Base-by-base conservation (phyloP, 1,284 basidiomycete species). In the Marasmius fiardii region DNA sequence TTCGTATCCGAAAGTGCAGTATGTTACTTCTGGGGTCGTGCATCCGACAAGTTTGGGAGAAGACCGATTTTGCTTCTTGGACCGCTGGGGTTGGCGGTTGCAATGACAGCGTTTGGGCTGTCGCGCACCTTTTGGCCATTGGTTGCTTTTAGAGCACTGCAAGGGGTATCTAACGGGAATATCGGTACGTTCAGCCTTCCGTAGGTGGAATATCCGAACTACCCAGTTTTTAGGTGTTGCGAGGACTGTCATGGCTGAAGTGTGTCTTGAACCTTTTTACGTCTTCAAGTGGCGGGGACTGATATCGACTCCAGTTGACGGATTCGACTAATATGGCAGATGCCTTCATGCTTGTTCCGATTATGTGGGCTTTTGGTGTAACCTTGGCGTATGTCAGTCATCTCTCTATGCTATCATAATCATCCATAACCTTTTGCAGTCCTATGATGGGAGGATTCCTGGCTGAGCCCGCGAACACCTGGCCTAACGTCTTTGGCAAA, bases 271-370 rank as follows among this genome's bases (percentile, higher is more conserved):
- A 43, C 26, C 31, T 49, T 16, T 10, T 37, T 28, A n/a, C n/a
- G n/a, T n/a, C n/a, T n/a, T n/a, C n/a, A n/a, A n/a, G n/a, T n/a
- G n/a, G n/a, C n/a, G n/a, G n/a, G n/a, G n/a, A n/a, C n/a, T n/a
- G n/a, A n/a, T n/a, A n/a, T n/a, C n/a, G 16, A 16, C 39, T 28
- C 20, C 43, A 64, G 57, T 68, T 80, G 20, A 74, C 77, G 0
- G 74, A 79, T 57, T 60, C 70, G 0, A 73, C 74, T 1, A 81
- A 81, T 59, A 68, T 75, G 34, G 76, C 74, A 1, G 70, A 74
- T 48, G 78, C 74, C 1, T 76, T 73, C 58, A 67, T 72, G 1
- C 64, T 73, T 11, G 64, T 75, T 16, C 74, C 76, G 5, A 62
- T 78, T 26, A 67, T 74, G 54, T 80, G 76, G 76, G 68, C 65